Evolutionary conservation across 495 filamentous ascomycete species (phyloP).

Genomic region (Platismatia glauca): DNA sequence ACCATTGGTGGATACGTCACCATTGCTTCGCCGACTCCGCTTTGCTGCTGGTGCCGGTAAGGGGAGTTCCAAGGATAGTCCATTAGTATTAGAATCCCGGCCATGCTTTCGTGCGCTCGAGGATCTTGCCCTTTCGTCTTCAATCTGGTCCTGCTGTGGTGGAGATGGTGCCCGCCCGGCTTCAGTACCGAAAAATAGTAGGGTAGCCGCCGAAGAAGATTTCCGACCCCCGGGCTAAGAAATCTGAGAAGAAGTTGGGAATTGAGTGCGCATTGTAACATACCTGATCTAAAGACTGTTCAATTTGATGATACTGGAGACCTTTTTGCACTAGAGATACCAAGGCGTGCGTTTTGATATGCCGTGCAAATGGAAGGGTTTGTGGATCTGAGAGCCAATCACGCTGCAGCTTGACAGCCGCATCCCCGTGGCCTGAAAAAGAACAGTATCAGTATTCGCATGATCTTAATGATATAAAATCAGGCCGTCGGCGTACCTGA

Average conservation of each 20-base stretch:
- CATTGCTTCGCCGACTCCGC: conserved; percentile 32
- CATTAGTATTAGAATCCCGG: conserved; percentile 32
- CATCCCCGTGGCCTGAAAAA: conserved; percentile 48
- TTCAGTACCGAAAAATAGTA: conserved; percentile 43
- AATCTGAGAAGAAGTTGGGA: background rate
- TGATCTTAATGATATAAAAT: background rate
- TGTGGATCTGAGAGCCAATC: conserved; percentile 67
- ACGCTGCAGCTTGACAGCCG: conserved; percentile 71
- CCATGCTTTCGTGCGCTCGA: conserved; percentile 33
- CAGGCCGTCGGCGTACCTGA: conserved; percentile 54
- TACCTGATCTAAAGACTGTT: conserved; percentile 54
- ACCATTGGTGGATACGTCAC: conserved; percentile 39
- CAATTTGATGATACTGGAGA: conserved; percentile 61
- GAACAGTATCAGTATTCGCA: conserved; percentile 17
- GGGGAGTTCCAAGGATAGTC: conserved; percentile 36
- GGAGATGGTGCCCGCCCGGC: conserved; percentile 24
- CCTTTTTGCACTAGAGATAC: conserved; percentile 70
- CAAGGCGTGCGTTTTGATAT: conserved; percentile 67
- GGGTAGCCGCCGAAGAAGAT: conserved; percentile 27
- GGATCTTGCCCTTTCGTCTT: conserved; percentile 25
- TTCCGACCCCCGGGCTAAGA: conserved; percentile 11
- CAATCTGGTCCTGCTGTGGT: conserved; percentile 14
- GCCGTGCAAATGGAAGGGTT: conserved; percentile 63
- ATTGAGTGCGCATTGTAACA: conserved; percentile 22
- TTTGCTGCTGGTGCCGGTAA: conserved; percentile 24